phyloP scores from a whole-genome alignment of 805 yeast genomes.

The Monosporozyma solicola region DNA sequence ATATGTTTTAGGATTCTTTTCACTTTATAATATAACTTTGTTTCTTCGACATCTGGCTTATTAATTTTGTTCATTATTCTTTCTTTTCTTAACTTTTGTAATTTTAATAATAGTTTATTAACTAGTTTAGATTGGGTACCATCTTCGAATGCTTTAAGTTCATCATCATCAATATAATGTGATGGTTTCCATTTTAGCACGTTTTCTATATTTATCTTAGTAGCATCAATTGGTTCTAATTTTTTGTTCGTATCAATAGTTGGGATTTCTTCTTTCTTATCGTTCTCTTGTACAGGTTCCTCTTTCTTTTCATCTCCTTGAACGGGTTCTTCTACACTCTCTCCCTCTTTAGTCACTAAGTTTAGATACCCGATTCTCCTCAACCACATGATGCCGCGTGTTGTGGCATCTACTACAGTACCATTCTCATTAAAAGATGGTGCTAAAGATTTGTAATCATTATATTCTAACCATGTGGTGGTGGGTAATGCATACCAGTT shows the following conservation, averaged over 20 bases:
- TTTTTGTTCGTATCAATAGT: neutral
- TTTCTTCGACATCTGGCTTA: slow-evolving; percentile 39
- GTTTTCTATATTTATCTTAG: slow-evolving; percentile 31
- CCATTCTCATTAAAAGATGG: slow-evolving; percentile 56
- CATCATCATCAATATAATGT: slow-evolving; percentile 42
- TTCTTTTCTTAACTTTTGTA: slow-evolving; percentile 42
- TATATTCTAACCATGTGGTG: slow-evolving; percentile 54
- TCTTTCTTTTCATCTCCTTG: slow-evolving; percentile 4
- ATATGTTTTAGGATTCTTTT: slow-evolving; percentile 41
- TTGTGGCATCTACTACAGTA: slow-evolving; percentile 42
- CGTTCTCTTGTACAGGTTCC: slow-evolving; percentile 2
- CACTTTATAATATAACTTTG: slow-evolving; percentile 34
- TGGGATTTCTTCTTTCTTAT: neutral
- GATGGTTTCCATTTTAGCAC: slow-evolving; percentile 44
- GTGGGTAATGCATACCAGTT: slow-evolving; percentile 58
- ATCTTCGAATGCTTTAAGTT: slow-evolving; percentile 37
- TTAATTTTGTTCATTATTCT: slow-evolving; percentile 30
- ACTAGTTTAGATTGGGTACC: slow-evolving; percentile 38
- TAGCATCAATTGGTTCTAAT: slow-evolving; percentile 2
- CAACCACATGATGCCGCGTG: slow-evolving; percentile 45
- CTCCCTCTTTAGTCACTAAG: slow-evolving; percentile 17
- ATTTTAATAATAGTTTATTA: slow-evolving; percentile 37
- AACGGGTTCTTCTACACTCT: neutral
- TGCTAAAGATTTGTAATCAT: slow-evolving; percentile 47
- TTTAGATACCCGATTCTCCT: slow-evolving; percentile 44